phyloP scores from a whole-genome alignment of 2,329 filamentous ascomycete species.

The Monilinia fructigena region DNA sequence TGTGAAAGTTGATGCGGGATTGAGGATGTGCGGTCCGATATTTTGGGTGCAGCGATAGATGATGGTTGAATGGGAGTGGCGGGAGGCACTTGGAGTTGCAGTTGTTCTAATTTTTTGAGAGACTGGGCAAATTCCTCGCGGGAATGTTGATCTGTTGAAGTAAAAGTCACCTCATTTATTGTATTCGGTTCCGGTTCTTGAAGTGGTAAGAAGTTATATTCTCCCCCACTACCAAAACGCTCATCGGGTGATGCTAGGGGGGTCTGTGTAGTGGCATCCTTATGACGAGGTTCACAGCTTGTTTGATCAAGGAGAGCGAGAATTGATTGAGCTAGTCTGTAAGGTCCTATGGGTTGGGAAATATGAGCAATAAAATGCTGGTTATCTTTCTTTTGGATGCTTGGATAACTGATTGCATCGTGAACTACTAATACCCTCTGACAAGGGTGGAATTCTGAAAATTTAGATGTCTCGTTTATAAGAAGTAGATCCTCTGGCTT shows the following conservation, averaged over 20 bases:
- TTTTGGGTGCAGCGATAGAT: not conserved
- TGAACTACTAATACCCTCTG: conserved; percentile 31
- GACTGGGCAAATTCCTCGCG: not conserved
- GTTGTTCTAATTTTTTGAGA: not conserved
- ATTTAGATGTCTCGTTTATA: conserved; percentile 25
- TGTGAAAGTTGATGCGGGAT: not conserved
- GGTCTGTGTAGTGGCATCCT: conserved; percentile 32
- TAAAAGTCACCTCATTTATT: not conserved
- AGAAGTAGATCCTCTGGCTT: conserved; percentile 20
- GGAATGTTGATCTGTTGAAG: not conserved
- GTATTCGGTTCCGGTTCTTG: not conserved
- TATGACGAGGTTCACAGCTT: not conserved
- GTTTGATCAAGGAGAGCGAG: conserved; percentile 30
- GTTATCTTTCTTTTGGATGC: not conserved
- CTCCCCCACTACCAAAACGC: conserved; percentile 27
- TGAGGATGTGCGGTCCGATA: not conserved
- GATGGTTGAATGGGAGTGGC: not conserved
- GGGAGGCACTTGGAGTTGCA: conserved; percentile 8
- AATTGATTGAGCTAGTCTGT: conserved; percentile 33
- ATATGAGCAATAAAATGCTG: conserved; percentile 26
- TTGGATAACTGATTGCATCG: conserved; percentile 25
- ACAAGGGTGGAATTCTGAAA: conserved; percentile 15
- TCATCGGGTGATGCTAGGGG: conserved; percentile 33
- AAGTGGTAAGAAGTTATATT: conserved; percentile 28
- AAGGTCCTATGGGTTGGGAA: conserved; percentile 28